Conservation (phyloP, 2,329 filamentous ascomycete species). For the Colletotrichum orbiculare region DNA sequence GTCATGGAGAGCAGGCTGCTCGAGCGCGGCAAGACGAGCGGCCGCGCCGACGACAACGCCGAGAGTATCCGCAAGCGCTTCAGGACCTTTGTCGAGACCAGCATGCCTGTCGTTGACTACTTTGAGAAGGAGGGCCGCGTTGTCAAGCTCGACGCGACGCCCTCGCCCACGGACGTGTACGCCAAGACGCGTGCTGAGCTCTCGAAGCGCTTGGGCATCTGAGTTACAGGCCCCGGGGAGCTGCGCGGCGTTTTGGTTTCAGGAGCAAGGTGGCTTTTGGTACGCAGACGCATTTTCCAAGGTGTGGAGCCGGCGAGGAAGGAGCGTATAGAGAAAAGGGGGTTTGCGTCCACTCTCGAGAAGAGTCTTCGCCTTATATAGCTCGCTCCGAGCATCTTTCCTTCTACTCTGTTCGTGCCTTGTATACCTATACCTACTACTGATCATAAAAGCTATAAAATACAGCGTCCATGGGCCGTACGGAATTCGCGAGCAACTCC, state of each 20-base stretch:
- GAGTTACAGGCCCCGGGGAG: not conserved
- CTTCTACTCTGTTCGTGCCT: not conserved
- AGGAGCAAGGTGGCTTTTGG: too few relatives aligned
- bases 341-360: not conserved
- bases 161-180: constrained; percentile 71
- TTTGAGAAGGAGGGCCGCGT: constrained; percentile 83
- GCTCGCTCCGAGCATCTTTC: not conserved
- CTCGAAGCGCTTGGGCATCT: constrained; percentile 56
- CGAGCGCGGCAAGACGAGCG: constrained; percentile 92
- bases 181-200: constrained; percentile 63
- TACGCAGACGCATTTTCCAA: not conserved
- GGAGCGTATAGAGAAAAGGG: too few relatives aligned
- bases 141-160: constrained; percentile 80
- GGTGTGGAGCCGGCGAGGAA: too few relatives aligned
- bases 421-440: not conserved
- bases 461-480: too few relatives aligned
- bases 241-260: too few relatives aligned
- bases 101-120: constrained; percentile 95
- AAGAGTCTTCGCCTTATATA: not conserved
- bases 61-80: constrained; percentile 98
- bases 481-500: too few relatives aligned
- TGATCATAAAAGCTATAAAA: not conserved
- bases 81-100: constrained; percentile 91
- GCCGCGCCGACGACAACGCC: constrained; percentile 90
- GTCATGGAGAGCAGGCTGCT: constrained; percentile 87